Conservation (phyloP, 805 yeast species). For the Saturnispora diversa region DNA sequence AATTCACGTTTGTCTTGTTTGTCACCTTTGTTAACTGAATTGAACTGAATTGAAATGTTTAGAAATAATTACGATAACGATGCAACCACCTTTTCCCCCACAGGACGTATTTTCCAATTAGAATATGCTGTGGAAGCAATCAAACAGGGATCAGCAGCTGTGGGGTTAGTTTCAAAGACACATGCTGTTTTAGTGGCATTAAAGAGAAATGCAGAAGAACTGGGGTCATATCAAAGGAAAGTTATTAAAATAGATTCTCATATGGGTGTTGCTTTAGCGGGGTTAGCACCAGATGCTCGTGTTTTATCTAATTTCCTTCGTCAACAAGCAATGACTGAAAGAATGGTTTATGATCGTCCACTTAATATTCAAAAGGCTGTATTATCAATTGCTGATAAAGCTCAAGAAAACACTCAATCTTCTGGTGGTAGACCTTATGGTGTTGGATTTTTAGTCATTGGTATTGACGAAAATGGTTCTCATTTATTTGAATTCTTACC, state of each 20-base stretch:
- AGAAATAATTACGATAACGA: constrained; percentile 99
- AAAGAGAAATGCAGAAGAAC: constrained; percentile 93
- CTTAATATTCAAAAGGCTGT: constrained; percentile 79
- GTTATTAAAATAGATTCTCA: constrained; percentile 87
- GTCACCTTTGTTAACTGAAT: no score
- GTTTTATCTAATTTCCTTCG: constrained; percentile 83
- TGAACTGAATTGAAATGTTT: constrained; percentile 48
- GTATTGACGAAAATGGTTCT: constrained; percentile 89
- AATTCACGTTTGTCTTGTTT: no score
- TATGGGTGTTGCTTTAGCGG: constrained; percentile 92
- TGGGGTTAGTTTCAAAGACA: constrained; percentile 78
- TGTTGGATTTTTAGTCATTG: constrained; percentile 85
- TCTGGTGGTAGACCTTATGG: constrained; percentile 98
- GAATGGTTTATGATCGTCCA: constrained; percentile 78
- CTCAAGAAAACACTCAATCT: constrained; percentile 92
- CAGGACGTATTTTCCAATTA: constrained; percentile 84
- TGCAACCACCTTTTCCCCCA: constrained; percentile 94
- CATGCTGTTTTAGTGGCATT: constrained; percentile 90
- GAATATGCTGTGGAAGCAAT: constrained; percentile 93
- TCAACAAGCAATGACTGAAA: constrained; percentile 84
- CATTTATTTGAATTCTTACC: constrained; percentile 95
- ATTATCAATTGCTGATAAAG: constrained; percentile 84
- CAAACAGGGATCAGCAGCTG: constrained; percentile 96
- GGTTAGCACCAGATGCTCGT: constrained; percentile 97
- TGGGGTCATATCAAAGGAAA: constrained; percentile 94